Evolutionary conservation across 345 rosid species (phyloP).

Genomic region (Populus alba): DNA sequence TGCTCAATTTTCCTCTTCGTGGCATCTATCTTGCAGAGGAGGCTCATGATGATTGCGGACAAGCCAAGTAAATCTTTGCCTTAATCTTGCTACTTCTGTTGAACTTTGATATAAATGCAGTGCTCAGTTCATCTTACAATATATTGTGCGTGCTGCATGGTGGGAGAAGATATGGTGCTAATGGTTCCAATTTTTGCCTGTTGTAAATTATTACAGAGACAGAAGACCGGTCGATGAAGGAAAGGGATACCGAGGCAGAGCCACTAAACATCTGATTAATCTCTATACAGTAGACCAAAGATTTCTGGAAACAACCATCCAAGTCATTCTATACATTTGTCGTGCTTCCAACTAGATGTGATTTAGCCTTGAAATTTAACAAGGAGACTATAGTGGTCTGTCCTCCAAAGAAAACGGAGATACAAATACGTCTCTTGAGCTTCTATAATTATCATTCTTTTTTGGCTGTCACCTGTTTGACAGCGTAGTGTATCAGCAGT

Average conservation of each 20-base stretch:
- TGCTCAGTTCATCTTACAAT: not conserved
- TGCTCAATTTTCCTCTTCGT: constrained; percentile 95
- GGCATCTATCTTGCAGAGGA: constrained; percentile 82
- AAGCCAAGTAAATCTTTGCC: constrained; percentile 58
- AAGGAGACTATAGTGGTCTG: not conserved
- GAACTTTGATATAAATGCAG: not conserved
- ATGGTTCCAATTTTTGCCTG: not conserved
- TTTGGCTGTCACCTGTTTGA: constrained; percentile 1
- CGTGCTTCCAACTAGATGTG: not conserved
- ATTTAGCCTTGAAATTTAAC: not conserved
- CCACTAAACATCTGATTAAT: constrained; percentile 61
- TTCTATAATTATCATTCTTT: not conserved
- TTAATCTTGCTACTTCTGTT: not conserved
- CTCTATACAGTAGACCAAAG: not conserved
- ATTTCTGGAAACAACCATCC: not conserved
- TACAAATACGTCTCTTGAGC: not conserved
- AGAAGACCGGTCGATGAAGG: constrained; percentile 57
- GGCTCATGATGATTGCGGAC: constrained; percentile 74
- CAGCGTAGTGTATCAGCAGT: not conserved
- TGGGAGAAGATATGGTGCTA: not conserved
- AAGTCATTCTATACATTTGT: constrained; percentile 2
- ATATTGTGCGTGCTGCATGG: not conserved
- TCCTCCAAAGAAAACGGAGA: not conserved
- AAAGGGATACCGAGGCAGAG: constrained; percentile 65
- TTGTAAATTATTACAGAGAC: constrained; percentile 38